A percentile compares a stretch with the other conserved stretches of the same genome.
Evolutionary conservation across 495 filamentous ascomycete species (phyloP).

Genomic region (Rostrohypoxylon terebratum): DNA sequence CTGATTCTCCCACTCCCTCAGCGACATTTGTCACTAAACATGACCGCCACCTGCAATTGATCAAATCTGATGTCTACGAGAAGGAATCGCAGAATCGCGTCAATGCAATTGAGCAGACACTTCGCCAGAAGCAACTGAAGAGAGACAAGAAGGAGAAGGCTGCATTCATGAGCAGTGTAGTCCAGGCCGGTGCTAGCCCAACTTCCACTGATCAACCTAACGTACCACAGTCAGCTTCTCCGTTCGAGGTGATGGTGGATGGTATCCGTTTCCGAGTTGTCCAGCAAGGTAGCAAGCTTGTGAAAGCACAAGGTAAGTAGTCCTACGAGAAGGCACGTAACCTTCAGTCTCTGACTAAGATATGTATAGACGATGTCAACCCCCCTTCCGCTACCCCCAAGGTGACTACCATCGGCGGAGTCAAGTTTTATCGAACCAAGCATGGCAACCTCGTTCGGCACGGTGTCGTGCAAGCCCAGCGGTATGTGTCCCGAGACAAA

Average conservation of each 20-base stretch:
- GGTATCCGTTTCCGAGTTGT: constrained; percentile 81
- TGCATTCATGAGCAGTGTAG: constrained; percentile 59
- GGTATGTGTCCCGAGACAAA: constrained; percentile 62
- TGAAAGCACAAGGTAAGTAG: constrained; percentile 75
- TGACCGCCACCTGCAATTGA: constrained; percentile 88
- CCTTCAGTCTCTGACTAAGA: constrained; percentile 57
- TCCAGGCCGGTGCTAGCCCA: constrained; percentile 51
- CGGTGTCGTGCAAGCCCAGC: constrained; percentile 72
- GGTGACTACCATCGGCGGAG: constrained; percentile 78
- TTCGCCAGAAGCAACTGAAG: constrained; percentile 68
- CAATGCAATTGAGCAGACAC: constrained; percentile 79
- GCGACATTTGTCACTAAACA: constrained; percentile 79
- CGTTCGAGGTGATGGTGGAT: constrained; percentile 78
- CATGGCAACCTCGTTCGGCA: constrained; percentile 89
- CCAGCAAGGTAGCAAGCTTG: constrained; percentile 86
- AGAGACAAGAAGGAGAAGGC: constrained; percentile 73
- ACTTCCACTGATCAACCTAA: constrained; percentile 51
- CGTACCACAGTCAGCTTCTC: constrained; percentile 47
- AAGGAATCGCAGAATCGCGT: constrained; percentile 76
- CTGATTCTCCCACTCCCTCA: constrained; percentile 57
- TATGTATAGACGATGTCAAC: constrained; percentile 68
- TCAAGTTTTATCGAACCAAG: constrained; percentile 89
- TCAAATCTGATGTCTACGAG: constrained; percentile 86
- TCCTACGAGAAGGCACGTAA: neutral
- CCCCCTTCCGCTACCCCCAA: constrained; percentile 80